A percentile compares a stretch with the other conserved stretches of the same genome.
Evolutionary conservation across 2,329 filamentous ascomycete genomes (phyloP).

Genomic region (Neonectria coccinea): DNA sequence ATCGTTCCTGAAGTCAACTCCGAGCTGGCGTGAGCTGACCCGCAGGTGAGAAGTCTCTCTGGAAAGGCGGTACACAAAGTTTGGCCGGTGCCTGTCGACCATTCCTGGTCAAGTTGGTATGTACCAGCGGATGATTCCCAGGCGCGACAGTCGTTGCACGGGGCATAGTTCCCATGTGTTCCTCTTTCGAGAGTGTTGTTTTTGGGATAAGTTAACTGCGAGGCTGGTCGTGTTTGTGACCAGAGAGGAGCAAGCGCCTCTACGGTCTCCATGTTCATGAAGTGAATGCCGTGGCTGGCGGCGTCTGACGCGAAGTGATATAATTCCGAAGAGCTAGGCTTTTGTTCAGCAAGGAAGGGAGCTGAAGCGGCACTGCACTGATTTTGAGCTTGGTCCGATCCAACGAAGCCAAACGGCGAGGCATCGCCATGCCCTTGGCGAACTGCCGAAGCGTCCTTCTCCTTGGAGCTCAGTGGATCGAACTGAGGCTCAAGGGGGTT

Average conservation of each 20-base stretch:
- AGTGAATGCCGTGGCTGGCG: not conserved
- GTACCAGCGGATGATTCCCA: not conserved
- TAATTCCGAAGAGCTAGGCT: not conserved
- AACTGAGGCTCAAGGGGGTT: not conserved
- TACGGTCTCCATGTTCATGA: slow-evolving; percentile 5
- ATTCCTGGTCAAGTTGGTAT: not conserved
- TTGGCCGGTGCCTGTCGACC: not conserved
- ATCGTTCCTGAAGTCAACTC: not conserved
- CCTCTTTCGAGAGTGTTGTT: no score
- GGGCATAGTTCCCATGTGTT: not conserved
- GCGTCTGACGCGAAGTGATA: not conserved
- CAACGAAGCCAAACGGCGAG: not conserved
- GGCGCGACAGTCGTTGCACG: not conserved
- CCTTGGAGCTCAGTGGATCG: not conserved
- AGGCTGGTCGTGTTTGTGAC: not conserved
- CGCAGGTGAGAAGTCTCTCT: not conserved
- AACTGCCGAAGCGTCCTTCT: not conserved
- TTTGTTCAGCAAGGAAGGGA: no score
- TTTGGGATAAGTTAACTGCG: no score
- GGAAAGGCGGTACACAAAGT: not conserved
- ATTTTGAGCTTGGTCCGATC: not conserved
- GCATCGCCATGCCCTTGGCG: not conserved
- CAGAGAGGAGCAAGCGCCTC: not conserved
- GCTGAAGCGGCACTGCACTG: not conserved
- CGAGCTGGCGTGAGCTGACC: not conserved